These are phyloP conservation scores for Rhizophagus prolifer DNA, from an alignment of 192 early-diverging fungal species.

Conservation along the genomic window DNA sequence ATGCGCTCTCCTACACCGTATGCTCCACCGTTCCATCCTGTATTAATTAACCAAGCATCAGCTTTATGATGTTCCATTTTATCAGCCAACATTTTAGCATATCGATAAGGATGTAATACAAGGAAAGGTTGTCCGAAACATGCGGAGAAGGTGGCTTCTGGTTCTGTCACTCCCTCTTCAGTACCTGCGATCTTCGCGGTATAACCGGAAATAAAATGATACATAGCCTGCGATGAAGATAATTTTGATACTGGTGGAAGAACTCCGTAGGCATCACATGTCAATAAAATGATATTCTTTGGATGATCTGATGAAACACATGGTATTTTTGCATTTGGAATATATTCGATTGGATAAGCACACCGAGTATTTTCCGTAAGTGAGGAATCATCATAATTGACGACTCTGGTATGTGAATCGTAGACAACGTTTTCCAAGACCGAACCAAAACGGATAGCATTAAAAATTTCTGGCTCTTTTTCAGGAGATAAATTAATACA, in stretches of 20 bases:
- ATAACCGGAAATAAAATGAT: conserved; percentile 98
- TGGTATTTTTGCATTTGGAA: conserved; percentile 92
- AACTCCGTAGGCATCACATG: conserved; percentile 97
- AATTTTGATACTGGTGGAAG: conserved; percentile 90
- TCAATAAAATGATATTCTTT: conserved; percentile 93
- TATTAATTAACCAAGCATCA: conserved; percentile 95
- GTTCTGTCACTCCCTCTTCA: conserved; percentile 91
- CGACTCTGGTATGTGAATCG: conserved; percentile 67
- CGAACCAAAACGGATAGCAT: conserved; percentile 90
- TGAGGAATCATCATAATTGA: conserved; percentile 78
- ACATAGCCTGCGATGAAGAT: conserved; percentile 86
- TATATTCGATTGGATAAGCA: conserved; percentile 94
- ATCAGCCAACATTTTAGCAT: conserved; percentile 94
- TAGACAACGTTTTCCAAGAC: conserved; percentile 94
- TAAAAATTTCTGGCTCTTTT: conserved; percentile 99
- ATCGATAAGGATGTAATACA: conserved; percentile 93
- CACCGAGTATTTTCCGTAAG: conserved; percentile 96
- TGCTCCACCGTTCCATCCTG: conserved; percentile 93
- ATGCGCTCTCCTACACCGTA: conserved; percentile 91
- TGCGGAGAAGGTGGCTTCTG: conserved; percentile 88
- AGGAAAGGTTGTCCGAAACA: conserved; percentile 98
- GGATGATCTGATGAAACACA: conserved; percentile 84
- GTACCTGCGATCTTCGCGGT: conserved; percentile 98
- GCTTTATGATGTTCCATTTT: conserved; percentile 88
- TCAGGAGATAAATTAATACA: conserved; percentile 91